Percentiles rank a stretch among this genome's conserved stretches.
These are phyloP conservation scores for Bidens hawaiensis DNA, from an alignment of 140 eudicot genomes.

Conservation along the genomic window DNA sequence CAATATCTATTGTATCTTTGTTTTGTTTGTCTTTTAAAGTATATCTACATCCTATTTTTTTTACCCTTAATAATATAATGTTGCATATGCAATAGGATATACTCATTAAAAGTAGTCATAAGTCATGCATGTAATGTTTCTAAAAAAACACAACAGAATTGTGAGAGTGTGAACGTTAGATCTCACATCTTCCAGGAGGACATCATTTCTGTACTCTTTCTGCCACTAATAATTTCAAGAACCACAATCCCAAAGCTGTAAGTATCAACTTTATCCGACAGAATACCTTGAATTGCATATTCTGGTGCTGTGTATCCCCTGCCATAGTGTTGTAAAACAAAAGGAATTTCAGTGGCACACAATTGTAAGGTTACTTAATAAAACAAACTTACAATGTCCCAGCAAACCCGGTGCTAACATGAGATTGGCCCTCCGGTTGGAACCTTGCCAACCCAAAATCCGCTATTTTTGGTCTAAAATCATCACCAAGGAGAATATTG, in stretches of 20 bases:
- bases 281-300: slow-evolving; percentile 14
- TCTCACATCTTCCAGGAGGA: slow-evolving; percentile 19
- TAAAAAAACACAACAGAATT: neutral
- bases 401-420: slow-evolving; percentile 7
- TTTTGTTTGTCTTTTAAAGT: neutral
- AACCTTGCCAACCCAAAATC: slow-evolving; percentile 19
- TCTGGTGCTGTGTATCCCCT: slow-evolving; percentile 27
- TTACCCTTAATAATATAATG: neutral
- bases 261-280: slow-evolving; percentile 20
- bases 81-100: no score
- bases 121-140: no score
- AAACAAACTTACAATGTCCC: slow-evolving; percentile 20
- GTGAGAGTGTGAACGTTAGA: neutral
- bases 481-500: slow-evolving; percentile 11
- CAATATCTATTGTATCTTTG: neutral
- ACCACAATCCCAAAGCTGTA: slow-evolving; percentile 13
- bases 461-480: slow-evolving; percentile 8
- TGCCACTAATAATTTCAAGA: slow-evolving; percentile 15
- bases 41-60: neutral
- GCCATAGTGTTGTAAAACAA: neutral
- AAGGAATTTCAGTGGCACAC: neutral
- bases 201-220: slow-evolving; percentile 2
- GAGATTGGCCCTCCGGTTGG: slow-evolving; percentile 14
- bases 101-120: no score
- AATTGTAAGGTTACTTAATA: neutral